Evolutionary conservation across 1,139 yeast species (phyloP).

Genomic region (Petasospora fabianii): DNA sequence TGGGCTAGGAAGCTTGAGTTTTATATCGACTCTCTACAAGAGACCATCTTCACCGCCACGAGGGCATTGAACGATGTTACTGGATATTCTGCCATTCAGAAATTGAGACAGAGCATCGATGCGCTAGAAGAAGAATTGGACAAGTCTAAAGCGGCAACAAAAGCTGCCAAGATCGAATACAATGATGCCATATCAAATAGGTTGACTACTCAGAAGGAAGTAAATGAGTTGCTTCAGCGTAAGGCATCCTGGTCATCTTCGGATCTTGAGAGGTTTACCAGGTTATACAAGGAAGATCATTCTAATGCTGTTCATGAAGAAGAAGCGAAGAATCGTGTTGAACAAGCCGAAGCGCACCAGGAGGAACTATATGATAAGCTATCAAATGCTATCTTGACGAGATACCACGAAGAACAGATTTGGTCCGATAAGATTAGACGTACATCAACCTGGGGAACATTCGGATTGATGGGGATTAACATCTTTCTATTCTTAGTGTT

Average conservation of each 20-base stretch:
- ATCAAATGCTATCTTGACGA: slow-evolving; percentile 72
- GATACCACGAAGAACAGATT: slow-evolving; percentile 96
- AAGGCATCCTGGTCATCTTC: slow-evolving; percentile 75
- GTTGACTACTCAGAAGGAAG: slow-evolving; percentile 73
- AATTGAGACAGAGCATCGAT: slow-evolving; percentile 60
- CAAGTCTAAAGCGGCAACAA: slow-evolving; percentile 47
- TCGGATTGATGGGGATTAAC: slow-evolving; percentile 86
- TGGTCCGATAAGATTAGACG: slow-evolving; percentile 97
- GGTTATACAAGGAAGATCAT: slow-evolving; percentile 77
- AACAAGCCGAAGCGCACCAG: slow-evolving; percentile 56
- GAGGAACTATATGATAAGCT: slow-evolving; percentile 69
- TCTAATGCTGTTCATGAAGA: slow-evolving; percentile 61
- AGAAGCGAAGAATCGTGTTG: slow-evolving; percentile 47
- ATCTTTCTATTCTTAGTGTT: slow-evolving; percentile 73
- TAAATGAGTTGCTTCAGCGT: slow-evolving; percentile 83
- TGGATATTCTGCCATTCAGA: slow-evolving; percentile 82
- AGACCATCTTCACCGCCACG: slow-evolving; percentile 65
- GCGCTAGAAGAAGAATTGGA: slow-evolving; percentile 46
- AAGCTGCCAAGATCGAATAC: slow-evolving; percentile 49
- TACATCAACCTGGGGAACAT: slow-evolving; percentile 96
- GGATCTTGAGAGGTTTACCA: slow-evolving; percentile 84
- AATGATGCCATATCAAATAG: slow-evolving; percentile 62
- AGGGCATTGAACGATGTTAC: slow-evolving; percentile 83
- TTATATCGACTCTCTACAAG: slow-evolving; percentile 62
- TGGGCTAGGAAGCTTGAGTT: slow-evolving; percentile 54